phyloP scores from a whole-genome alignment of 345 rosid species.

The Carallia brachiata region DNA sequence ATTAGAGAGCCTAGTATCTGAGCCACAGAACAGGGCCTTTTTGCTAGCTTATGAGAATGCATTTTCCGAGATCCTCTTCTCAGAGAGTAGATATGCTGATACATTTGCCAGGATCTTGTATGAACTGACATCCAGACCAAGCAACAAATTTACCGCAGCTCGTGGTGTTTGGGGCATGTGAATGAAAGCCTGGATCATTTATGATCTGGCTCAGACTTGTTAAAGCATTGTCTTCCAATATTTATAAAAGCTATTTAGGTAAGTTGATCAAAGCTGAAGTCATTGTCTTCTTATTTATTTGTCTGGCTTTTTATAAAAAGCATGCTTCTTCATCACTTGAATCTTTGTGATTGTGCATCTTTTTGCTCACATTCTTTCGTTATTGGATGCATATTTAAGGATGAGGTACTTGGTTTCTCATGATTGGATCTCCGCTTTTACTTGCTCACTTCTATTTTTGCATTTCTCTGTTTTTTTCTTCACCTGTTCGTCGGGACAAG shows the following conservation, averaged over 20 bases:
- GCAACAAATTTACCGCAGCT: constrained; percentile 76
- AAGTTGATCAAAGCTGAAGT: neutral
- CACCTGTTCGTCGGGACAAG: no score
- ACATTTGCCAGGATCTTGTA: constrained; percentile 88
- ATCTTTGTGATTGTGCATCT: no score
- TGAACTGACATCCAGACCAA: constrained; percentile 87
- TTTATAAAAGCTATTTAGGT: no score
- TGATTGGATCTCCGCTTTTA: no score
- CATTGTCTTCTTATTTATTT: neutral
- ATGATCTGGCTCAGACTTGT: constrained; percentile 1
- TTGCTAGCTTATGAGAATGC: constrained; percentile 84
- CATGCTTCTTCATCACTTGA: no score
- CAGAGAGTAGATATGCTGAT: constrained; percentile 80
- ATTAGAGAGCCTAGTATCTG: constrained; percentile 82
- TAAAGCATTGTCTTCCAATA: no score
- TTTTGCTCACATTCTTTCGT: no score
- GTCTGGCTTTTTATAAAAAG: no score
- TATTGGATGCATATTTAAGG: no score
- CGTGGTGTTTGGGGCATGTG: constrained; percentile 94
- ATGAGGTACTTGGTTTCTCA: no score
- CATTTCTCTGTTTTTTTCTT: no score
- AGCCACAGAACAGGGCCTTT: constrained; percentile 82
- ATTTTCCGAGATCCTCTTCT: constrained; percentile 85
- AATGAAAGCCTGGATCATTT: constrained; percentile 12
- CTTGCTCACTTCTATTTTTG: no score